Conservation (phyloP, 306 rosid species). For the Argentina anserina region DNA sequence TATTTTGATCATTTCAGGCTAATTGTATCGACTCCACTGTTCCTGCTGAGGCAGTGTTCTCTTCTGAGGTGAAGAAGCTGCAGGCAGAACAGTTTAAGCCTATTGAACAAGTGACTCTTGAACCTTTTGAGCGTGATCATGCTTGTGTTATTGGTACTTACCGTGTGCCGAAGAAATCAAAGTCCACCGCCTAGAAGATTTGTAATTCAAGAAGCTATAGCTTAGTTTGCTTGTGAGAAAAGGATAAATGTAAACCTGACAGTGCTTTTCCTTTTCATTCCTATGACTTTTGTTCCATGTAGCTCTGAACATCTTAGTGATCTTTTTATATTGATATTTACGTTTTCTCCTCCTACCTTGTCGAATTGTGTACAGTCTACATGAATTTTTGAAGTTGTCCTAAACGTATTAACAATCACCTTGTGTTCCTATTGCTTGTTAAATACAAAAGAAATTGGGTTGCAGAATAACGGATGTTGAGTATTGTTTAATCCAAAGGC, state of each 20-base stretch:
- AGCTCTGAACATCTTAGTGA: neutral
- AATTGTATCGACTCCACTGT: slow-evolving; percentile 88
- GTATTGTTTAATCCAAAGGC: no score
- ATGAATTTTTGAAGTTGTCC: no score
- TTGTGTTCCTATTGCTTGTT: no score
- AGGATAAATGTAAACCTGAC: neutral
- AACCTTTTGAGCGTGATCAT: slow-evolving; percentile 90
- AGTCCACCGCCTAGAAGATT: slow-evolving; percentile 26
- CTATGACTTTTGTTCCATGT: neutral
- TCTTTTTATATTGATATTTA: neutral
- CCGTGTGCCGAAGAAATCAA: slow-evolving; percentile 59
- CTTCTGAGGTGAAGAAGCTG: slow-evolving; percentile 75
- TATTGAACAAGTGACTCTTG: slow-evolving; percentile 79
- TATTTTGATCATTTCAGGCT: slow-evolving; percentile 42
- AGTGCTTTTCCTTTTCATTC: neutral
- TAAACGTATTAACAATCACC: no score
- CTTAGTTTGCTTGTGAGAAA: neutral
- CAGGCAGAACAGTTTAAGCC: slow-evolving; percentile 88
- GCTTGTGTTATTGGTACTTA: slow-evolving; percentile 90
- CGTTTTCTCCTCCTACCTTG: neutral
- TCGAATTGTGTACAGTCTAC: no score
- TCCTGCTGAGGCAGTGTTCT: slow-evolving; percentile 71
- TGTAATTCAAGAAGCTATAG: neutral
- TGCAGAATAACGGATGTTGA: no score
- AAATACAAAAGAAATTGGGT: no score